phyloP scores from a whole-genome alignment of 306 rosid genomes.

The Rosa rugosa region DNA sequence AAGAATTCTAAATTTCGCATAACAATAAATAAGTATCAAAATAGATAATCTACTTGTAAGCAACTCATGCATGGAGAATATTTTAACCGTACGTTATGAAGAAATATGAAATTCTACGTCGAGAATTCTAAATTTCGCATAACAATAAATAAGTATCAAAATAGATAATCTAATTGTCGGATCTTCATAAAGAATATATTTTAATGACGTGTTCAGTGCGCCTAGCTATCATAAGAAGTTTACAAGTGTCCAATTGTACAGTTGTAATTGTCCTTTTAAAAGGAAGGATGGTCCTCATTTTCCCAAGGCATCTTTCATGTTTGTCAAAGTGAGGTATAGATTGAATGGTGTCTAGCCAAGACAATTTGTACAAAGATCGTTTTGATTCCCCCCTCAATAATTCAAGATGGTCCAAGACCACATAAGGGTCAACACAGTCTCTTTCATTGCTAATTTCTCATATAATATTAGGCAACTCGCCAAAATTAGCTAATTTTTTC shows the following conservation, averaged over 20 bases:
- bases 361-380: not conserved
- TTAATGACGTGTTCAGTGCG: not conserved
- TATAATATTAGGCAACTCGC: not conserved
- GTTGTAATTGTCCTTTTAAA: not conserved
- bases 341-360: not conserved
- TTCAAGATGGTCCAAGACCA: not conserved
- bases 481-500: not conserved
- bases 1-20: not conserved
- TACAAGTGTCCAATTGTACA: not conserved
- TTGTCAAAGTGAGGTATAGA: not conserved
- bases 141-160: no score
- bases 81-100: not conserved
- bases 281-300: not conserved
- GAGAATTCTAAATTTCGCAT: not conserved
- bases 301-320: not conserved
- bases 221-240: not conserved
- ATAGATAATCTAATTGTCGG: no score
- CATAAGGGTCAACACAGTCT: not conserved
- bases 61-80: no score
- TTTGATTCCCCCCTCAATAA: constrained; percentile 14
- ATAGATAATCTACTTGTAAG: not conserved
- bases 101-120: not conserved
- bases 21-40: no score
- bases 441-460: not conserved
- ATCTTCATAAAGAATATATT: no score